Conservation (phyloP, 768 basidiomycete genomes). For the Hygrophorus russula region DNA sequence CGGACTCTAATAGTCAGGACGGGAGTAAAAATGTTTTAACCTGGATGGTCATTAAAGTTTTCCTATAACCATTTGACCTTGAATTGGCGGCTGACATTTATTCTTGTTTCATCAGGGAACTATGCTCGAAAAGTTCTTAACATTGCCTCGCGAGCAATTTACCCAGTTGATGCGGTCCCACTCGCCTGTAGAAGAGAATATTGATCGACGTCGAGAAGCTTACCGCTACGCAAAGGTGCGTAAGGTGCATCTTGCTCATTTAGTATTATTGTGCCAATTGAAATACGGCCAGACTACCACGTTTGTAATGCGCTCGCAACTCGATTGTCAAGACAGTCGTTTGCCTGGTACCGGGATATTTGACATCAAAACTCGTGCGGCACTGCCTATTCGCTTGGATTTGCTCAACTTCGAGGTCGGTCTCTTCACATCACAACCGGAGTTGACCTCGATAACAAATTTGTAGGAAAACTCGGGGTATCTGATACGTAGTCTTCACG, state of each 20-base stretch:
- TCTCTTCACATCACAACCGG: neutral
- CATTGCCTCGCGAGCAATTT: conserved; percentile 55
- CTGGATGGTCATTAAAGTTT: conserved; percentile 48
- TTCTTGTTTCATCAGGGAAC: conserved; percentile 46
- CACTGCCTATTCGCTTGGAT: conserved; percentile 75
- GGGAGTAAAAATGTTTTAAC: conserved; percentile 56
- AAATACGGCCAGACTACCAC: conserved; percentile 29
- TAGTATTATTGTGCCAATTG: neutral
- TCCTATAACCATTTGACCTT: neutral
- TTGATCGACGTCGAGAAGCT: conserved; percentile 48
- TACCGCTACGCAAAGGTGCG: conserved; percentile 79
- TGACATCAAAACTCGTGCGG: conserved; percentile 93
- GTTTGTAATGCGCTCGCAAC: conserved; percentile 89
- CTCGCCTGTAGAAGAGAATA: conserved; percentile 14
- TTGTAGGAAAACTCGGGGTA: conserved; percentile 71
- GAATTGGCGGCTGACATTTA: neutral
- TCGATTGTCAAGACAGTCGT: conserved; percentile 74
- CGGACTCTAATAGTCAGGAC: conserved; percentile 28
- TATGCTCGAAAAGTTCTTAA: conserved; percentile 82
- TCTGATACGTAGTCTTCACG: conserved; percentile 51
- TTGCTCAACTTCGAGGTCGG: conserved; percentile 67
- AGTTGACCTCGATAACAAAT: neutral
- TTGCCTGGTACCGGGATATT: conserved; percentile 89
- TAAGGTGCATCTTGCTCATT: neutral
- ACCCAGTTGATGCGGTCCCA: conserved; percentile 34